Evolutionary conservation across 257 asterid species (phyloP).

Genomic region (Scutellaria galericulata): DNA sequence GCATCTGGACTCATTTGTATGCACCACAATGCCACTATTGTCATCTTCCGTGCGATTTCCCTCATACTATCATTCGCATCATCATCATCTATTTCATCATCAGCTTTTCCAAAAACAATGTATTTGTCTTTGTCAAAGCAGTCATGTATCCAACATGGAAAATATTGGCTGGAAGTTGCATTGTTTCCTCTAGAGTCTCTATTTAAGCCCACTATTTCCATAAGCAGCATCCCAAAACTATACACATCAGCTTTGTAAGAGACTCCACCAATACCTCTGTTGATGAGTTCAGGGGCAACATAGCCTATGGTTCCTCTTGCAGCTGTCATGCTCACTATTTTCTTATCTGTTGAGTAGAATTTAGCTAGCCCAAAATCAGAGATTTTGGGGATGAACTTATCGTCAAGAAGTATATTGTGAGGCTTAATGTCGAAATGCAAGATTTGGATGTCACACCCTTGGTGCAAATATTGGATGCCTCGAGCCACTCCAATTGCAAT

Average conservation of each 20-base stretch:
- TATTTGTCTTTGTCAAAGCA: constrained; percentile 26
- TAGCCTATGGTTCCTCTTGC: constrained; percentile 43
- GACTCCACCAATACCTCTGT: constrained; percentile 22
- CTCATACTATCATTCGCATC: background rate
- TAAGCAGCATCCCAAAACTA: constrained; percentile 42
- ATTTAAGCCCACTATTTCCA: constrained; percentile 31
- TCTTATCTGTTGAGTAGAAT: constrained; percentile 7
- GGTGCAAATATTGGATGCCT: constrained; percentile 42
- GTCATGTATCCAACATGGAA: constrained; percentile 30
- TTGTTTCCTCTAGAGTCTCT: constrained; percentile 3
- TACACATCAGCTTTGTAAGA: constrained; percentile 47
- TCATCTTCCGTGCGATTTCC: constrained; percentile 27
- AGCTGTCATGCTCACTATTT: constrained; percentile 30
- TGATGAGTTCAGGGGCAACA: constrained; percentile 39
- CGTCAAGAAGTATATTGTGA: constrained; percentile 42
- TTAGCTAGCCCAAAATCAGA: constrained; percentile 40
- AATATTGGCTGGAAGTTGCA: constrained; percentile 4
- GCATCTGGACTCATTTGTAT: no score
- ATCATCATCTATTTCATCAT: background rate
- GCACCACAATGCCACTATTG: constrained; percentile 22
- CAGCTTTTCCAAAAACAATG: background rate
- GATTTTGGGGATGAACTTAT: constrained; percentile 35
- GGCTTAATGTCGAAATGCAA: constrained; percentile 46
- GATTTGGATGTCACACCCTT: constrained; percentile 34
- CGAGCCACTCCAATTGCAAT: constrained; percentile 45